Evolutionary conservation across 2,329 filamentous ascomycete genomes (phyloP), one percentile per base, ranked within the genome.

Genomic region (Diaporthe humulicola): DNA sequence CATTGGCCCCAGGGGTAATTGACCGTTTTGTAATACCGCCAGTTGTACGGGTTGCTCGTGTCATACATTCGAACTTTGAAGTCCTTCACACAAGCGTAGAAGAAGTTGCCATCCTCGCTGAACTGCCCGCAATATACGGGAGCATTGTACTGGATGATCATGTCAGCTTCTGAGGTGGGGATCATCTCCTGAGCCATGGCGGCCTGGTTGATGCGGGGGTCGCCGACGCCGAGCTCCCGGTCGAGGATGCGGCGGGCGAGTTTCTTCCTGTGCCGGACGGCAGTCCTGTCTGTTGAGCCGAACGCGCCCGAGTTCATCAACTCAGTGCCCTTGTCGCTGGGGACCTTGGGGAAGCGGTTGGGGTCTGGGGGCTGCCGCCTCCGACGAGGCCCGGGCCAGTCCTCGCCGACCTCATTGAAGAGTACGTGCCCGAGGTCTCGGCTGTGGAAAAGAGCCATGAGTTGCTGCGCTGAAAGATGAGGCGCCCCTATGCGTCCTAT

Each of bases 61-160:
- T 98, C 96, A 84, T 98, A 99, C 94, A 99, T 96, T 71, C 96
- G 93, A 14, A 99, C 95, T 78, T 92, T 93, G 85, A 98, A 98
- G 83, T 98, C 96, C 83, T 98, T 95, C 14, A 93, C 94, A 80
- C 94, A 97, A 8, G 93, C 93, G 82, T 96, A 98, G 86, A 98
- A 98, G 86, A 98, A 98, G 83, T 98, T 98, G 36, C 97, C 97
- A 79, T 99, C 97, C 77, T 97, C 94, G 0, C 95, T 98, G 82
- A 98, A 99, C 81, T 98, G 96, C 1, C 97, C 97, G 4, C 95
- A 98, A 81, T 98, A 98, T 71, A 97, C 96, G 54, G 95, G 92
- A 7, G 93, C 90, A 73, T 96, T 91, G 81, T 96, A 97, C 80
- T 98, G 94, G 76, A 98, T 93, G 76, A 98, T 94, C 80, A 94